Evolutionary conservation across 345 rosid species (phyloP), one percentile per base, ranked within the genome.

Genomic region (Fremontodendron californicum): DNA sequence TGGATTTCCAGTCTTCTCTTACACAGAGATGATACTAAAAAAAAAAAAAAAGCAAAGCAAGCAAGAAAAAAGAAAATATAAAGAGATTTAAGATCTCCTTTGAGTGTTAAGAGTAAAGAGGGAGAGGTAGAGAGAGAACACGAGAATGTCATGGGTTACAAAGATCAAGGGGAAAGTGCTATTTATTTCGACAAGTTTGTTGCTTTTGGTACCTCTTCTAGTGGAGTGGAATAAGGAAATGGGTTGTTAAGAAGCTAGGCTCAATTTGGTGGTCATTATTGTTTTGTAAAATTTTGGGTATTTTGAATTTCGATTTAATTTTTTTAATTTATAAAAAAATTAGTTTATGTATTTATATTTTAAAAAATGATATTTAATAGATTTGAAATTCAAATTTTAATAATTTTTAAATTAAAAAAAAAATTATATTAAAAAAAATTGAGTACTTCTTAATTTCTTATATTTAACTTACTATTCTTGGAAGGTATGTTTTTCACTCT

Each of bases 261-360:
- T 73, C 75, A 42, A 42, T 68, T 77, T 86, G 79, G 90, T 86
- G 87, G 91, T 78, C 73, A 71, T 78, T 75, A 79, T 79, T 82
- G 9, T 71, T 9, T 35, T 10, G 33, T 80, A 25, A 48, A 29
- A 15, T 9, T 51, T 61, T 37, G 40, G n/a, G n/a, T n/a, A n/a
- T n/a, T n/a, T n/a, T n/a, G n/a, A n/a, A n/a, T n/a, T n/a, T n/a
- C n/a, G n/a, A n/a, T n/a, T n/a, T n/a, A n/a, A n/a, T n/a, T n/a
- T n/a, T n/a, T n/a, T n/a, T n/a, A n/a, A n/a, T n/a, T 43, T 11
- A 11, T 43, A 11, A 1, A 1, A 33, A 1, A 33, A 33, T 33
- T 43, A 43, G 8, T 43, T 11, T 0, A 0, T 43, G 9, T 3
- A 43, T 5, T 42, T 43, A 43, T 8, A n/a, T n/a, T n/a, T 8